Evolutionary conservation across 208 protist genomes (phyloP).

Genomic region (Borovskyia barvae): DNA sequence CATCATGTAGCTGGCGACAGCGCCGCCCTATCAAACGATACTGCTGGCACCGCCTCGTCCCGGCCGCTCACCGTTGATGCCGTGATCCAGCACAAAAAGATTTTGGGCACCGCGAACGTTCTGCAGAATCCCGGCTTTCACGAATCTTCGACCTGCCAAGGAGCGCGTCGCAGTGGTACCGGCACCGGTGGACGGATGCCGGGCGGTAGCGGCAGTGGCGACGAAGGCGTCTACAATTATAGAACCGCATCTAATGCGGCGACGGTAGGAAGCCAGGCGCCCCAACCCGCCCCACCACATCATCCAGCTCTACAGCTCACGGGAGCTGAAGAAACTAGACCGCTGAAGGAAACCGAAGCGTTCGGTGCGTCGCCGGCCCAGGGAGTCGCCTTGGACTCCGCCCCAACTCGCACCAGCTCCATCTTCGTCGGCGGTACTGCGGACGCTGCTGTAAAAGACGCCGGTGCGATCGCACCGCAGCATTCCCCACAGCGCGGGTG

Average conservation of each 20-base stretch:
- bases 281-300: neutral
- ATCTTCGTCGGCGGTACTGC: no score
- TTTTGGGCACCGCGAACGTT: constrained; percentile 11
- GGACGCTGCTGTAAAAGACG: no score
- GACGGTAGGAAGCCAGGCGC: constrained; percentile 29
- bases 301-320: no score
- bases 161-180: constrained; percentile 1
- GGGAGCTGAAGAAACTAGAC: no score
- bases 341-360: no score
- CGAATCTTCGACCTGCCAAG: neutral
- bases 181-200: neutral
- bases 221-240: constrained; percentile 10
- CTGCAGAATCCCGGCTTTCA: neutral
- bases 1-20: neutral
- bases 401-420: no score
- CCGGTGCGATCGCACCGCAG: no score
- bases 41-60: neutral
- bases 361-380: no score
- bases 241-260: constrained; percentile 27
- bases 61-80: constrained; percentile 26
- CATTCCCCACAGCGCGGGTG: no score
- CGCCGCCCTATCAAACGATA: neutral
- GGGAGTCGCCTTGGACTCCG: no score
- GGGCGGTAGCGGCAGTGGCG: neutral
- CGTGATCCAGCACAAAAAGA: constrained; percentile 19